Percentiles rank a stretch among this genome's conserved stretches.
Evolutionary conservation across 768 basidiomycete species (phyloP).

Genomic region (Paxillus ammoniavirescens): DNA sequence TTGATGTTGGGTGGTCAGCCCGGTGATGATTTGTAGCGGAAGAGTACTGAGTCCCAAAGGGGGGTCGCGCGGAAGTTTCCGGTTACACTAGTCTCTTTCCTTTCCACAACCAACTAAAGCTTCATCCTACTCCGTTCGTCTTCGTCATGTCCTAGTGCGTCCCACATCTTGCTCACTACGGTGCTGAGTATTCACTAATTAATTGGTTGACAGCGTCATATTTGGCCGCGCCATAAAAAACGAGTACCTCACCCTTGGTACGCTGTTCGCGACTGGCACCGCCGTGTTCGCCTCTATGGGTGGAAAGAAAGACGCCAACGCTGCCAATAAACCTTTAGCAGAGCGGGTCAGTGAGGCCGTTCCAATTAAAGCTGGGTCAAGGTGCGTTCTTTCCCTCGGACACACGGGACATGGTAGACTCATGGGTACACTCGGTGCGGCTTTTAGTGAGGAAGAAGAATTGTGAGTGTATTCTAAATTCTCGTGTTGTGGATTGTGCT

Average conservation of each 20-base stretch:
- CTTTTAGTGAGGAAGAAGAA: slow-evolving; percentile 72
- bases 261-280: slow-evolving; percentile 57
- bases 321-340: slow-evolving; percentile 41
- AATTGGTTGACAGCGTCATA: slow-evolving; percentile 51
- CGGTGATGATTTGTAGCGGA: too few relatives aligned
- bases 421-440: slow-evolving; percentile 3
- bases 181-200: slow-evolving; percentile 5
- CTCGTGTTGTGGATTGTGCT: slow-evolving; percentile 12
- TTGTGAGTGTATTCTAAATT: slow-evolving; percentile 55
- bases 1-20: not conserved
- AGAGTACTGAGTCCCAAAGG: not conserved
- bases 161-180: not conserved
- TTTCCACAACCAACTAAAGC: not conserved
- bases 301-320: slow-evolving; percentile 46
- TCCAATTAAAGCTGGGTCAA: slow-evolving; percentile 63
- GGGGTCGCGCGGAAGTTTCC: slow-evolving; percentile 26
- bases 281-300: slow-evolving; percentile 55
- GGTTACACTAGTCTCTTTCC: slow-evolving; percentile 6
- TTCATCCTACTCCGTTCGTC: slow-evolving; percentile 1
- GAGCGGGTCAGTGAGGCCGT: slow-evolving; percentile 64
- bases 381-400: slow-evolving; percentile 43
- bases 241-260: slow-evolving; percentile 75
- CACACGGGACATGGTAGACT: not conserved
- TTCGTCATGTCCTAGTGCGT: slow-evolving; percentile 47
- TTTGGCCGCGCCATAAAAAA: slow-evolving; percentile 79